Percentiles rank a stretch among this genome's conserved stretches.
Evolutionary conservation across 441 rosid species (phyloP).

Genomic region (Adansonia grandidieri): DNA sequence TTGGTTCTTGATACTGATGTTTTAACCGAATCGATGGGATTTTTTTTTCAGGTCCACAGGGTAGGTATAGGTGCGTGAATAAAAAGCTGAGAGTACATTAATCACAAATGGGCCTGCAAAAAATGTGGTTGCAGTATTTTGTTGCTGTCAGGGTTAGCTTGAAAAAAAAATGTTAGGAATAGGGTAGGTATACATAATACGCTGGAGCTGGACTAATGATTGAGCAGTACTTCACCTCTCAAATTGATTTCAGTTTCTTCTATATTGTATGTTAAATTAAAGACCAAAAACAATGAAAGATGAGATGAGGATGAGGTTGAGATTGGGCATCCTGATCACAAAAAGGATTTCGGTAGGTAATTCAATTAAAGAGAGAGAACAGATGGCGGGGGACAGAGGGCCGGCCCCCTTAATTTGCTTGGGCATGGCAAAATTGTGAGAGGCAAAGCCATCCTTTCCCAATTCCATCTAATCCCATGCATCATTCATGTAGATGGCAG

Average conservation of each 20-base stretch:
- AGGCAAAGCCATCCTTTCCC: no score
- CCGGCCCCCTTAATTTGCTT: no score
- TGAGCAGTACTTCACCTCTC: background rate
- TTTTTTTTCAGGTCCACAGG: background rate
- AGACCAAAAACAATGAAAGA: background rate
- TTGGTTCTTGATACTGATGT: constrained; percentile 4
- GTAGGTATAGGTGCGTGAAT: background rate
- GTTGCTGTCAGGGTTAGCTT: background rate
- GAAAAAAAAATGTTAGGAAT: background rate
- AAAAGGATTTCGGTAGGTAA: no score
- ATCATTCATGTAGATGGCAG: background rate
- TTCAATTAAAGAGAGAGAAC: no score
- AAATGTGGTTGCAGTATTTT: background rate
- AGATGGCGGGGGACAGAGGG: no score
- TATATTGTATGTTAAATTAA: background rate
- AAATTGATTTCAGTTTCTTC: background rate
- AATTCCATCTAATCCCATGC: no score
- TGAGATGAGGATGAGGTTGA: background rate
- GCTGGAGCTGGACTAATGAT: background rate
- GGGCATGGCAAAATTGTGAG: background rate
- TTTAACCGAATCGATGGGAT: background rate
- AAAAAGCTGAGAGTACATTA: background rate
- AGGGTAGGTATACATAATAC: no score
- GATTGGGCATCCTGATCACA: no score
- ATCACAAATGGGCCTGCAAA: constrained; percentile 6